These are phyloP conservation scores for Cryptosporidium sp. DNA, from an alignment of 169 alveolate genomes.

Conservation along the genomic window DNA sequence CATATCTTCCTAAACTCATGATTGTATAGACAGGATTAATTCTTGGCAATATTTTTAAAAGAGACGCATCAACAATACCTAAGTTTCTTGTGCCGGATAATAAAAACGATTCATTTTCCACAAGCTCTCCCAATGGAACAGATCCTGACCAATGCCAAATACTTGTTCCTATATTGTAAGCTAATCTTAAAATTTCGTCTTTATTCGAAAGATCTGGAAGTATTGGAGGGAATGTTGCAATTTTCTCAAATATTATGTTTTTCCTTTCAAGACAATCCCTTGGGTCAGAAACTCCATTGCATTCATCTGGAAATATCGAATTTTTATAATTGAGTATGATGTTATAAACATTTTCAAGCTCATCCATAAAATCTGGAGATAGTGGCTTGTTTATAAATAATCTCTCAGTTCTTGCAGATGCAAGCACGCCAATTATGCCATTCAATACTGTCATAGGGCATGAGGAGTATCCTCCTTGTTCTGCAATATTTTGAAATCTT, in stretches of 20 bases:
- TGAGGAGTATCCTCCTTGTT: conserved; percentile 56
- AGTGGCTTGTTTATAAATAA: conserved; percentile 26
- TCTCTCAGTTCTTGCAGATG: conserved; percentile 59
- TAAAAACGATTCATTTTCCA: conserved; percentile 56
- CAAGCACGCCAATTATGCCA: conserved; percentile 55
- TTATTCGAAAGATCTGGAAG: conserved; percentile 60
- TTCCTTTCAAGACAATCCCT: conserved; percentile 17
- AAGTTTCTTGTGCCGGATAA: conserved; percentile 46
- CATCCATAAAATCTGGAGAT: conserved; percentile 53
- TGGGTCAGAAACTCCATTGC: conserved; percentile 1
- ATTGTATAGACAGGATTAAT: conserved; percentile 47
- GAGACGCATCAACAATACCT: conserved; percentile 70
- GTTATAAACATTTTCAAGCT: conserved; percentile 54
- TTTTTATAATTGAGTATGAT: conserved; percentile 16
- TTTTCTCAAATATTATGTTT: conserved; percentile 45
- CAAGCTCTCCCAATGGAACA: conserved; percentile 63
- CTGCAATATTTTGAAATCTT: conserved; percentile 73
- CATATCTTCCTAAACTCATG: conserved; percentile 68
- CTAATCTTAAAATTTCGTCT: conserved; percentile 53
- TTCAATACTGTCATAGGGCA: conserved; percentile 60
- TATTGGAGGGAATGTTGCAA: conserved; percentile 76
- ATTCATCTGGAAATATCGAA: conserved; percentile 36
- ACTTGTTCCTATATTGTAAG: conserved; percentile 64
- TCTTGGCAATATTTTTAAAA: conserved; percentile 54
- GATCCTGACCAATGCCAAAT: conserved; percentile 77